A percentile compares a stretch with the other conserved stretches of the same genome.
Conservation (phyloP, 225 moss, liverwort and hornwort species). For the Climacium dendroides region DNA sequence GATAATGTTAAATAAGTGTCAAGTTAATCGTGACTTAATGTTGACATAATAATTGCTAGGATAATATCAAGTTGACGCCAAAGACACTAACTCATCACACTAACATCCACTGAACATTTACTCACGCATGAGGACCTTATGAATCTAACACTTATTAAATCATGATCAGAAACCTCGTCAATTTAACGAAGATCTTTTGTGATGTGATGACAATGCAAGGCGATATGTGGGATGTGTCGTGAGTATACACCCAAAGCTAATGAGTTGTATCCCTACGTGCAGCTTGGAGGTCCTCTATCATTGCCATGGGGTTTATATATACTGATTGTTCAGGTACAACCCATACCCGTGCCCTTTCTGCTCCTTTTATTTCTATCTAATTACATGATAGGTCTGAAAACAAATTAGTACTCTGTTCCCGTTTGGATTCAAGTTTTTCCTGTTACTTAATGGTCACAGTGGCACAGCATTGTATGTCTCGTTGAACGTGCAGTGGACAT, state of each 20-base stretch:
- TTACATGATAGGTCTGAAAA: background rate
- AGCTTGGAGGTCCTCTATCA: conserved; percentile 84
- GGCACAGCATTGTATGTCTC: background rate
- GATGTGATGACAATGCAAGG: background rate
- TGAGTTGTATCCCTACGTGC: background rate
- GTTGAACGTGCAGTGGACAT: background rate
- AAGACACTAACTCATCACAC: background rate
- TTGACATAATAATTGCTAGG: background rate
- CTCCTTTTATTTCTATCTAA: background rate
- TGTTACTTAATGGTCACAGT: background rate
- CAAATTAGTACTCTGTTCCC: background rate
- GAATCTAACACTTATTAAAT: background rate
- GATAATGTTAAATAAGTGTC: background rate
- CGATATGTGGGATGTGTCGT: background rate
- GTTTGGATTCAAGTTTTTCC: background rate
- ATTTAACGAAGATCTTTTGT: background rate
- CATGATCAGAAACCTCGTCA: background rate
- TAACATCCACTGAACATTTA: background rate
- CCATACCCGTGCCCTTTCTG: background rate
- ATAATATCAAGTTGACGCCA: background rate
- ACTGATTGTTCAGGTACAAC: conserved; percentile 67
- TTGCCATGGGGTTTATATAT: conserved; percentile 96
- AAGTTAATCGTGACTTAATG: background rate
- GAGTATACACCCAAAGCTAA: background rate
- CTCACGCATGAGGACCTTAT: background rate